These are phyloP conservation scores for Epichloe gansuensis DNA, from an alignment of 2,329 filamentous ascomycete genomes.

Conservation along the genomic window DNA sequence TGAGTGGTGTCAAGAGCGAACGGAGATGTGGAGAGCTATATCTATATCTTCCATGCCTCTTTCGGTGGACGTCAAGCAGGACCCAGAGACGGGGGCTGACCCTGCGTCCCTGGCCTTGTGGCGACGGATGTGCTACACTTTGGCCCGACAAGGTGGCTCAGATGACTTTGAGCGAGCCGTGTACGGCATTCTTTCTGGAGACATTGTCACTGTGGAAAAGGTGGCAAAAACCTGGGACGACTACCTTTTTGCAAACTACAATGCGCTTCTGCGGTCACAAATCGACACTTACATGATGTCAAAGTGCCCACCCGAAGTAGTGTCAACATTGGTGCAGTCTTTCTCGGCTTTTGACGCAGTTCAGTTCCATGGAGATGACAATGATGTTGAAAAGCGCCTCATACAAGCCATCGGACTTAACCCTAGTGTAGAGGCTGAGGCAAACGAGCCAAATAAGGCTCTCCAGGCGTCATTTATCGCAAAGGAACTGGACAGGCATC, in stretches of 20 bases:
- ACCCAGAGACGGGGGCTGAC: conserved; percentile 15
- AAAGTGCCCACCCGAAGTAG: conserved; percentile 38
- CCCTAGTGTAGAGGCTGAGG: conserved; percentile 41
- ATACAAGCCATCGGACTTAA: conserved; percentile 47
- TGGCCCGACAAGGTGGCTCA: conserved; percentile 54
- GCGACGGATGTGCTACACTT: conserved; percentile 63
- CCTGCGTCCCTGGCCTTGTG: conserved; percentile 48
- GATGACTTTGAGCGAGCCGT: conserved; percentile 78
- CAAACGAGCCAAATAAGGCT: conserved; percentile 54
- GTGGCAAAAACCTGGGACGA: conserved; percentile 77
- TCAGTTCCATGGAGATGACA: conserved; percentile 45
- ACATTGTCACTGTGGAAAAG: conserved; percentile 62
- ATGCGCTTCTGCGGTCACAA: conserved; percentile 66
- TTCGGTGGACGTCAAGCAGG: conserved; percentile 32
- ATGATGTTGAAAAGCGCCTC: conserved; percentile 42
- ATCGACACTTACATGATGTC: conserved; percentile 59
- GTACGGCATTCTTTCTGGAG: conserved; percentile 80
- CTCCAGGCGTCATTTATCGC: conserved; percentile 66
- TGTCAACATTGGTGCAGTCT: conserved; percentile 41
- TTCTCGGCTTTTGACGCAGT: conserved; percentile 53
- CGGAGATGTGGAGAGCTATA: conserved; percentile 80
- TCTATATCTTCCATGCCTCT: conserved; percentile 64
- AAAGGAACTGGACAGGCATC: conserved; percentile 42
- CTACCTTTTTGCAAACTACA: conserved; percentile 75
- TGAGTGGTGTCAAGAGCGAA: conserved; percentile 75